Percentiles rank a stretch among this genome's conserved stretches.
These are phyloP conservation scores for Bretschneidera sinensis DNA, from an alignment of 345 rosid species.

Conservation along the genomic window DNA sequence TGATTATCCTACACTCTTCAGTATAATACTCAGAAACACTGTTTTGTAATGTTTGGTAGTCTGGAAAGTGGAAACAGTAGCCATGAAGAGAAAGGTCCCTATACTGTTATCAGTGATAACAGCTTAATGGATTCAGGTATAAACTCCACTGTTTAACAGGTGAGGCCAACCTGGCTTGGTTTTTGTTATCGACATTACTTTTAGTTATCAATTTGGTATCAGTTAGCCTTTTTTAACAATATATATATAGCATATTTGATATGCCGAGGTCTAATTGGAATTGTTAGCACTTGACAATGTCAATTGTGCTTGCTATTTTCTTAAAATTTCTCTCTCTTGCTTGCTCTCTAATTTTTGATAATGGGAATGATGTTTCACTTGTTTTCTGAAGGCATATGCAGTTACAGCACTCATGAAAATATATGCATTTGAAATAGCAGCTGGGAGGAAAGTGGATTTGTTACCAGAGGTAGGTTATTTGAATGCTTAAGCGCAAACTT, in stretches of 20 bases:
- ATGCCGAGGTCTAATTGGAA: background rate
- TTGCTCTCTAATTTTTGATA: background rate
- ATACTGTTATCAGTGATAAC: background rate
- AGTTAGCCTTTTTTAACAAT: background rate
- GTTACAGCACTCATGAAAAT: constrained; percentile 90
- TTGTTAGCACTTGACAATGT: background rate
- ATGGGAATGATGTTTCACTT: constrained; percentile 17
- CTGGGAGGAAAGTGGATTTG: constrained; percentile 77
- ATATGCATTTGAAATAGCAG: constrained; percentile 82
- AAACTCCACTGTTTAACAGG: background rate
- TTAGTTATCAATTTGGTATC: background rate
- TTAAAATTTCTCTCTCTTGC: background rate
- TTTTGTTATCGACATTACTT: background rate
- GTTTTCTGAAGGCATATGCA: constrained; percentile 74
- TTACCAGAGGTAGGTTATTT: constrained; percentile 76
- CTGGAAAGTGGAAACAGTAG: too few species aligned
- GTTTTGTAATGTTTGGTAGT: too few species aligned
- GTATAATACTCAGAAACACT: too few species aligned
- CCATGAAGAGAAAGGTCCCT: too few species aligned
- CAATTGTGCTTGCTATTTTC: background rate
- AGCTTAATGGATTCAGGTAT: background rate
- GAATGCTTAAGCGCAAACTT: background rate
- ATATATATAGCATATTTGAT: too few species aligned
- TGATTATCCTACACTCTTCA: too few species aligned
- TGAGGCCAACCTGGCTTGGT: background rate